Evolutionary conservation across 441 rosid species (phyloP), one percentile per base, ranked within the genome.

Genomic region (Geranium incanum): DNA sequence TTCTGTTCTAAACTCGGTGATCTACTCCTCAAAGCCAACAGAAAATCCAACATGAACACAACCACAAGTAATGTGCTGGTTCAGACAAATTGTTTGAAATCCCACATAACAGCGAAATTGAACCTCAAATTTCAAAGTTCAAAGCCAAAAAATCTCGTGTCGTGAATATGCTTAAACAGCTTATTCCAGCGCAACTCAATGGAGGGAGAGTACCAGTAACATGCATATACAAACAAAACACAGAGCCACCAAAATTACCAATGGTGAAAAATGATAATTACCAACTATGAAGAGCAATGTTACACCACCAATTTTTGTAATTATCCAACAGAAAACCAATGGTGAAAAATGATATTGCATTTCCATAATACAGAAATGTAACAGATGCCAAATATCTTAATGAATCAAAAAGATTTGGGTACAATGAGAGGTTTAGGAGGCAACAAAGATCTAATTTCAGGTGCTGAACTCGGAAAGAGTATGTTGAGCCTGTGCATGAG

Each of bases 401-500:
- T 0, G 8, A 57, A 57, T 57, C 63, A 59, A 16, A 59, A 59
- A 6, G 36, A 59, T 59, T 21, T 59, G 1, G 33, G 33, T 1
- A 11, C 65, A 81, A 89, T 81, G 41, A 90, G 92, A 4, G 95
- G 92, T 76, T 88, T 94, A 19, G 94, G 97, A 72, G 94, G 97
- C 38, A 88, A 68, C 70, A 90, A 60, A 9, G 97, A 88, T 74
- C 97, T 84, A 74, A 92, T 79, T 80, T 95, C 99, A 66, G 99
- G 99, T 5, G 96, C 96, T 69, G 99, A 95, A 77, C 84, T 85
- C 6, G 97, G 99, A 78, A 95, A 90, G 48, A 89, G 79, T 3
- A 82, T 85, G 84, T 95, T 92, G 65, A 95, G 82, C 82, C 83
- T 92, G 82, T 92, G 97, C 99, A 95, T 90, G 68, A 95, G 88